A percentile compares a stretch with the other conserved stretches of the same genome.
Evolutionary conservation across 208 protist species (phyloP).

Genomic region (Trypanosoma platydactyli): DNA sequence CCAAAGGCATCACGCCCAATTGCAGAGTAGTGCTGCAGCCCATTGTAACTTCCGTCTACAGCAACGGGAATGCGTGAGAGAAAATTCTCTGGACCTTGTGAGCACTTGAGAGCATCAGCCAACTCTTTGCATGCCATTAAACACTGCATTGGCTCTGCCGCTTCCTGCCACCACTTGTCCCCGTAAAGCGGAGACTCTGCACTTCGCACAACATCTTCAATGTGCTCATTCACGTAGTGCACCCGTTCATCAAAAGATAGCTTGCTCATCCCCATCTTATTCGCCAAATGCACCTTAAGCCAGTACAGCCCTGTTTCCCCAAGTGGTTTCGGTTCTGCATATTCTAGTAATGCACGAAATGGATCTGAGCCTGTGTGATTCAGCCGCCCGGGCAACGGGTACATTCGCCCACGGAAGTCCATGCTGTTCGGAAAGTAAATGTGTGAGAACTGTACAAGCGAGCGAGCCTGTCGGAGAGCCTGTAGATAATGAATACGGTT

Average conservation of each 20-base stretch:
- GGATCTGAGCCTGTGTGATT: slow-evolving; percentile 96
- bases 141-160: slow-evolving; percentile 95
- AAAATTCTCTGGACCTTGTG: slow-evolving; percentile 85
- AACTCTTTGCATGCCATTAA: slow-evolving; percentile 96
- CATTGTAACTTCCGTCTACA: slow-evolving; percentile 97
- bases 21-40: slow-evolving; percentile 99
- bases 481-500: slow-evolving; percentile 90
- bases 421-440: slow-evolving; percentile 98
- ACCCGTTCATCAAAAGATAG: slow-evolving; percentile 94
- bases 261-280: slow-evolving; percentile 97
- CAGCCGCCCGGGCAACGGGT: slow-evolving; percentile 97
- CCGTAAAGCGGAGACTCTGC: slow-evolving; percentile 76
- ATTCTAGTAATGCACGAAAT: slow-evolving; percentile 94
- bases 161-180: slow-evolving; percentile 94
- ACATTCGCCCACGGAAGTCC: slow-evolving; percentile 98
- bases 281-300: slow-evolving; percentile 98
- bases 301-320: slow-evolving; percentile 94
- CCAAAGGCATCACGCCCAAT: slow-evolving; percentile 97
- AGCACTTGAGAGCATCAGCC: slow-evolving; percentile 88
- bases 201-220: slow-evolving; percentile 88
- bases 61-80: slow-evolving; percentile 95
- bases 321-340: slow-evolving; percentile 93
- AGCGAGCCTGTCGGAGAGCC: slow-evolving; percentile 87
- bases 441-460: slow-evolving; percentile 88
- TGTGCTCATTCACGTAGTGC: slow-evolving; percentile 92